These are phyloP conservation scores for Rhazya stricta DNA, from an alignment of 257 asterid genomes.

Conservation along the genomic window DNA sequence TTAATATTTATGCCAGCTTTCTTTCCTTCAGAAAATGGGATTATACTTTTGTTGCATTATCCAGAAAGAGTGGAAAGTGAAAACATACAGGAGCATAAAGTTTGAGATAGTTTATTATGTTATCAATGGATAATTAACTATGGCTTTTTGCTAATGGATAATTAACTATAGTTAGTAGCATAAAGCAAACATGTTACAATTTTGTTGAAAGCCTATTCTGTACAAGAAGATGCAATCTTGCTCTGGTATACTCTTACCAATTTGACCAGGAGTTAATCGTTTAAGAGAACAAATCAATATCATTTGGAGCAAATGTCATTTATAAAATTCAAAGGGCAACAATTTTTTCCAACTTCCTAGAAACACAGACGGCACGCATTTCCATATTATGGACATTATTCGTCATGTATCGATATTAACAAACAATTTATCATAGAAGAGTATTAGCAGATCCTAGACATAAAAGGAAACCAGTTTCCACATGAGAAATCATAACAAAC, in stretches of 20 bases:
- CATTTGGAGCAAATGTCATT: too few relatives aligned
- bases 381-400: too few relatives aligned
- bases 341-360: not conserved
- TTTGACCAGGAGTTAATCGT: not conserved
- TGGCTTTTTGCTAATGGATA: not conserved
- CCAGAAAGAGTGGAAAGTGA: not conserved
- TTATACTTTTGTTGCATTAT: not conserved
- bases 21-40: not conserved
- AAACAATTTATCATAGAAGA: not conserved
- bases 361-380: not conserved
- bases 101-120: not conserved
- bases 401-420: not conserved
- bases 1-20: not conserved
- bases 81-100: not conserved
- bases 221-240: not conserved
- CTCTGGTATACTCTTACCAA: not conserved
- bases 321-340: not conserved
- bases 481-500: slow-evolving; percentile 22
- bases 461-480: not conserved
- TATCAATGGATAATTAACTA: not conserved
- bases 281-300: not conserved
- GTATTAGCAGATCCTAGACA: not conserved
- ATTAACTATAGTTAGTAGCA: not conserved
- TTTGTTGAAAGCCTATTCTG: not conserved
- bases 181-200: not conserved